Base-by-base conservation (phyloP, 352 stramenopile species). In the Phytophthora lateralis region DNA sequence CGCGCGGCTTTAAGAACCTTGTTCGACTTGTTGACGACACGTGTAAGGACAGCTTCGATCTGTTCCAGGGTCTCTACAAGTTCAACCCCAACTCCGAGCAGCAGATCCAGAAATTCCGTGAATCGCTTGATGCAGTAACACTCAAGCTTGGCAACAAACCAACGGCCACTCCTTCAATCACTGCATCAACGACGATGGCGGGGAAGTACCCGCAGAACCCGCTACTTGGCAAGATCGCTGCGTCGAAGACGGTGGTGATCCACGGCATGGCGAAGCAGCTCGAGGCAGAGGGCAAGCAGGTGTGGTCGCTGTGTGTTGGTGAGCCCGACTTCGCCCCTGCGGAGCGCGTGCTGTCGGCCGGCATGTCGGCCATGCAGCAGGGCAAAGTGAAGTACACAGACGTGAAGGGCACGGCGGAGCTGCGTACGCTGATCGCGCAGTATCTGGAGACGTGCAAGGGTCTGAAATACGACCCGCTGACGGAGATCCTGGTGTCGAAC, bases 21-120 rank as follows among this genome's bases (percentile, higher is more conserved):
- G 84, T 99, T 10, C 88, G 96, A 29, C 75, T 99, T 14, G 90
- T 99, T n/a, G 91, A 98, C 32, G 97, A 95, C 54, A 99, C 96
- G 4, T 98, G 95, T 66, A 97, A 97, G 53, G 97, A 99, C 77
- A 97, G 83, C 47, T 99, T 99, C 72, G 96, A 99, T 63, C 81
- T 99, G 6, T 99, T 99, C 76, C 98, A 98, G 67, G 96, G 96
- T 32, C 79, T 99, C 1, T 99, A 98, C 89, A 97, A 98, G 63
- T 99, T 95, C 73, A 99, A 99, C 71, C 76, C 88, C 37, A 93
- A 97, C 76, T 95, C 84, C 0, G 78, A 90, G 48, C 66, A 82
- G 50, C 88, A 96, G 69, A 92, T 92, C 45, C 77, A 83, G 26
- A 89, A 90, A 41, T 89, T 92, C 52, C 69, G 85, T 35, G 71